Conservation (phyloP, 306 rosid genomes). For the Cucumis hystrix region DNA sequence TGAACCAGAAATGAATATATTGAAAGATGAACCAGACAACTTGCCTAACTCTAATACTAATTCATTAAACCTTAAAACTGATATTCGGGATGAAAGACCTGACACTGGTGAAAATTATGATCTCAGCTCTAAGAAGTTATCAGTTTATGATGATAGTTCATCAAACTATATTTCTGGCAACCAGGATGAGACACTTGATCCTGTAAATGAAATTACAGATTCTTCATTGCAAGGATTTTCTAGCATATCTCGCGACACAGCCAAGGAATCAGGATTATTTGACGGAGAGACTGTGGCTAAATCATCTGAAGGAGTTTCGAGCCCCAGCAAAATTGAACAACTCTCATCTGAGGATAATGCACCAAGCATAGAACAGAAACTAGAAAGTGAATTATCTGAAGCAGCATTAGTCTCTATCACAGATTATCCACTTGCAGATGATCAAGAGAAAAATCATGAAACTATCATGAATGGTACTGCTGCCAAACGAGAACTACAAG, state of each 20-base stretch:
- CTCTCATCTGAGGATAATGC: not conserved
- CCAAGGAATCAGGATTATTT: constrained; percentile 16
- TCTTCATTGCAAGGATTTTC: constrained; percentile 15
- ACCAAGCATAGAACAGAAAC: not conserved
- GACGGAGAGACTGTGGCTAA: constrained; percentile 22
- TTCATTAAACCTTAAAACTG: constrained; percentile 20
- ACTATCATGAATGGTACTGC: constrained; percentile 25
- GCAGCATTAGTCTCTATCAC: constrained; percentile 19
- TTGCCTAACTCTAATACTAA: constrained; percentile 20
- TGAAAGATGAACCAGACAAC: constrained; percentile 27
- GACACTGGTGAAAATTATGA: constrained; percentile 16
- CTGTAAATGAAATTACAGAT: constrained; percentile 16
- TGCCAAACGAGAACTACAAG: constrained; percentile 41
- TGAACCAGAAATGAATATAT: constrained; percentile 29
- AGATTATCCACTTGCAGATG: constrained; percentile 24
- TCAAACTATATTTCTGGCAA: constrained; percentile 22
- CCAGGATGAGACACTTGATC: constrained; percentile 28
- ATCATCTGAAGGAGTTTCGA: constrained; percentile 27
- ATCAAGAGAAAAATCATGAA: constrained; percentile 16
- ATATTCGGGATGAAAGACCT: constrained; percentile 32
- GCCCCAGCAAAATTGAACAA: not conserved
- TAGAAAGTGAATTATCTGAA: constrained; percentile 21
- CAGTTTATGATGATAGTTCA: constrained; percentile 20
- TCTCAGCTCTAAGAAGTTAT: constrained; percentile 12
- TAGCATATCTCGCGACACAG: constrained; percentile 13